Evolutionary conservation across 129 eudicot species (phyloP).

Genomic region (Tagetes erecta): DNA sequence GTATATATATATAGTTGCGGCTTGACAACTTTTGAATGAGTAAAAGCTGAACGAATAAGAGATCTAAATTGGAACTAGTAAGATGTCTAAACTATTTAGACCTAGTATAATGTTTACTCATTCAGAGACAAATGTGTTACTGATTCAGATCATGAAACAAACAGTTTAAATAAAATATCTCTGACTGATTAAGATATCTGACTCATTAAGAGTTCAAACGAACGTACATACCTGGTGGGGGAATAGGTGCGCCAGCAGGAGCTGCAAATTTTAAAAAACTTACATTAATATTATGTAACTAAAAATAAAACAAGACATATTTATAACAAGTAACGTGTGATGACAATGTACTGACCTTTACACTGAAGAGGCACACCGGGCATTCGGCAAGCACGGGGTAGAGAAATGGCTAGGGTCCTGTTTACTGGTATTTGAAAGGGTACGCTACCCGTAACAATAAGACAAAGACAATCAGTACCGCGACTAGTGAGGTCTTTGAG

Average conservation of each 20-base stretch:
- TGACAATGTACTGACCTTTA: conserved; percentile 38
- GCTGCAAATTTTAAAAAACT: conserved; percentile 40
- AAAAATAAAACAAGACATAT: background rate
- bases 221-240: conserved; percentile 54
- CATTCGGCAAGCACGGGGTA: conserved; percentile 85
- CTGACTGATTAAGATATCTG: no score
- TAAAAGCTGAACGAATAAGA: no score
- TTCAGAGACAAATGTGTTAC: no score
- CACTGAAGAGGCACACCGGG: conserved; percentile 87
- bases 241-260: conserved; percentile 61
- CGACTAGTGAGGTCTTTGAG: conserved; percentile 51
- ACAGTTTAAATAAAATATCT: no score
- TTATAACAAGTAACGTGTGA: background rate
- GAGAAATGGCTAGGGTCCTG: conserved; percentile 57
- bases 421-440: conserved; percentile 81
- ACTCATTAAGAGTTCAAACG: no score
- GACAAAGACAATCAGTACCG: conserved; percentile 72
- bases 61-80: no score
- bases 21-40: no score
- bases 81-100: no score
- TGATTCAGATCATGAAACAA: no score
- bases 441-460: conserved; percentile 59
- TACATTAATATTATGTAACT: background rate
- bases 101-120: no score
- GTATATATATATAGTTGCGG: no score